phyloP scores from a whole-genome alignment of 1,284 basidiomycete genomes.

The Pulchroboletus neoregius region DNA sequence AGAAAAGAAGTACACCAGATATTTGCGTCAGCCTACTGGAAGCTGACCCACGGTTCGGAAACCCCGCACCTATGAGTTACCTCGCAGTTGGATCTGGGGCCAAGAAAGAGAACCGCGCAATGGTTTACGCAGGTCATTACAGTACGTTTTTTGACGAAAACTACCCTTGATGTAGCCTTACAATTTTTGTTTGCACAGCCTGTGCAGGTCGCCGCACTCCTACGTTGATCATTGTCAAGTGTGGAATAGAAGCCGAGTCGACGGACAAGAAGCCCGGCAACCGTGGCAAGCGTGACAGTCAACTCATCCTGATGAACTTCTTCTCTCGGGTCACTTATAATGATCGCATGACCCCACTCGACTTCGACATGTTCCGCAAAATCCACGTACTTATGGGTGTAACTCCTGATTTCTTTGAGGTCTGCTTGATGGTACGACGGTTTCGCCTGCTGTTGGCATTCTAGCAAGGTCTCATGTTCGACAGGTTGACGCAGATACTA shows the following conservation, averaged over 20 bases:
- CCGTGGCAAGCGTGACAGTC: constrained; percentile 97
- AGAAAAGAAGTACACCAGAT: constrained; percentile 93
- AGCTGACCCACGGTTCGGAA: constrained; percentile 93
- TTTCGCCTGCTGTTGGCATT: not conserved
- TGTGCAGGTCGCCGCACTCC: constrained; percentile 87
- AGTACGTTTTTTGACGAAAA: constrained; percentile 52
- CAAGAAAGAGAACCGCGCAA: constrained; percentile 91
- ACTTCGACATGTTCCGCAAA: constrained; percentile 98
- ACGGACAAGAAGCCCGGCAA: constrained; percentile 94
- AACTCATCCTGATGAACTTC: constrained; percentile 99
- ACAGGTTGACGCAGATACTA: constrained; percentile 97
- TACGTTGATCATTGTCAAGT: constrained; percentile 96
- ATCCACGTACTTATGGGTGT: constrained; percentile 96
- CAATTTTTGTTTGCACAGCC: constrained; percentile 38
- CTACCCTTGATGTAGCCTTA: not conserved
- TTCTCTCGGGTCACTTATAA: constrained; percentile 99
- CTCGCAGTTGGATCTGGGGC: constrained; percentile 84
- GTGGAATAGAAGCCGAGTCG: constrained; percentile 85
- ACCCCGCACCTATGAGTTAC: constrained; percentile 95
- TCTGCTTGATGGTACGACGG: constrained; percentile 85
- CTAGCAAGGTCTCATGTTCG: constrained; percentile 14
- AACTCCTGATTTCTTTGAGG: constrained; percentile 99
- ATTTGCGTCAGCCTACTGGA: constrained; percentile 92
- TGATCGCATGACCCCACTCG: constrained; percentile 96
- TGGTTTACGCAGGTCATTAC: constrained; percentile 99